Conservation (phyloP, 2,329 filamentous ascomycete genomes). For the Podosphaera xanthii region DNA sequence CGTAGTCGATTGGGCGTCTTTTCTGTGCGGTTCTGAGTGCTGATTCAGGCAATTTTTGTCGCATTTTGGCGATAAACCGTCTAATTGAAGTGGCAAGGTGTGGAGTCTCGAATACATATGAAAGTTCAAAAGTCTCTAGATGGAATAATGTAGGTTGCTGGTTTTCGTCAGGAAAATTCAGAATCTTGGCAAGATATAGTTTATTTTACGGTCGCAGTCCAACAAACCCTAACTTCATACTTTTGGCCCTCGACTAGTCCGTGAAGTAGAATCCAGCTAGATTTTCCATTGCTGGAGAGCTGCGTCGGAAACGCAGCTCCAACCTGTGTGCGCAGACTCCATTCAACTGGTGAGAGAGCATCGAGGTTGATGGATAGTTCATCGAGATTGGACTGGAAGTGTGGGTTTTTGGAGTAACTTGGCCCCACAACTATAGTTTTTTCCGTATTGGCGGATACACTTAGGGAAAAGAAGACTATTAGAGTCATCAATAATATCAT, state of each 20-base stretch:
- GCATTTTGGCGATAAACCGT: constrained; percentile 31
- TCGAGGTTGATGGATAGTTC: constrained; percentile 33
- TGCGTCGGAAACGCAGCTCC: constrained; percentile 42
- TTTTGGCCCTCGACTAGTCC: constrained; percentile 45
- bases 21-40: constrained; percentile 1
- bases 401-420: constrained; percentile 28
- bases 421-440: constrained; percentile 77
- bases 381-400: constrained; percentile 30
- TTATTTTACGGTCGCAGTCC: constrained; percentile 67
- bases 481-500: background rate
- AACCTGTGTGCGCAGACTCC: constrained; percentile 38
- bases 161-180: constrained; percentile 4
- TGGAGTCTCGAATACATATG: constrained; percentile 36
- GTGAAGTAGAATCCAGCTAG: constrained; percentile 62
- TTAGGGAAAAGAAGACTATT: background rate
- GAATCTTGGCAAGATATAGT: background rate
- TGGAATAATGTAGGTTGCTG: constrained; percentile 74
- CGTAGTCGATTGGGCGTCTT: background rate
- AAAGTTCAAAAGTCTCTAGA: constrained; percentile 39
- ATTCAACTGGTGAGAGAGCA: constrained; percentile 33
- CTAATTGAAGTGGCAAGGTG: constrained; percentile 42
- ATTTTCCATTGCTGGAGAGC: constrained; percentile 28
- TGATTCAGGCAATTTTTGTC: constrained; percentile 12
- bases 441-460: constrained; percentile 52
- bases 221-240: constrained; percentile 85